phyloP scores from a whole-genome alignment of 371 early-diverging fungal genomes.

The Mortierella sp. region DNA sequence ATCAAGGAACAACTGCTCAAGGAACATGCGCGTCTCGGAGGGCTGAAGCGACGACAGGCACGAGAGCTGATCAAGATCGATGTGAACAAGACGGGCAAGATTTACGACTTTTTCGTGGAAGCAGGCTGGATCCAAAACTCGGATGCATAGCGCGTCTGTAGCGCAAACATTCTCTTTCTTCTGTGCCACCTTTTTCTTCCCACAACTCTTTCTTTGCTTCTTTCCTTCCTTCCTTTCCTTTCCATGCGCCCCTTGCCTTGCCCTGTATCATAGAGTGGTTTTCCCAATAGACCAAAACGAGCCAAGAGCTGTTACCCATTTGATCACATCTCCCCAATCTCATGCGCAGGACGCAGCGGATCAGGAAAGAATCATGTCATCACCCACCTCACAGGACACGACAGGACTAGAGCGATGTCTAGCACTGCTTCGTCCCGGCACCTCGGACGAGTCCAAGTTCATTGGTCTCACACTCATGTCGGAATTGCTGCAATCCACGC shows the following conservation, averaged over 20 bases:
- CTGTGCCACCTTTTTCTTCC: not conserved
- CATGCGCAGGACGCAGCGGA: no score
- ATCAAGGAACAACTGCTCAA: slow-evolving; percentile 90
- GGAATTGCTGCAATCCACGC: slow-evolving; percentile 20
- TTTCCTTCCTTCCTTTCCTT: no score
- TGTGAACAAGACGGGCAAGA: slow-evolving; percentile 82
- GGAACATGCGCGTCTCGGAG: slow-evolving; percentile 82
- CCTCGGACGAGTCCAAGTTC: slow-evolving; percentile 42
- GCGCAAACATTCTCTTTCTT: not conserved
- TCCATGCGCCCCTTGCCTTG: no score
- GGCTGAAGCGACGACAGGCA: slow-evolving; percentile 78
- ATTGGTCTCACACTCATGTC: slow-evolving; percentile 50
- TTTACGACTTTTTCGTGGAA: slow-evolving; percentile 92
- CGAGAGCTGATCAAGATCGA: slow-evolving; percentile 88
- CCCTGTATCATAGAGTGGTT: not conserved
- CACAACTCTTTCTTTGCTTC: not conserved
- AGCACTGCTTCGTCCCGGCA: slow-evolving; percentile 33
- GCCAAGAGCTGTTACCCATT: no score
- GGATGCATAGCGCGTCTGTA: slow-evolving; percentile 31
- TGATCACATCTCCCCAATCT: no score
- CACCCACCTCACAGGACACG: not conserved
- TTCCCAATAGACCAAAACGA: not conserved
- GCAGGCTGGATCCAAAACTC: slow-evolving; percentile 85
- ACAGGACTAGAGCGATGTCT: slow-evolving; percentile 23
- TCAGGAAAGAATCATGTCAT: no score